phyloP scores from a whole-genome alignment of 306 rosid species.

The Begonia masoniana region DNA sequence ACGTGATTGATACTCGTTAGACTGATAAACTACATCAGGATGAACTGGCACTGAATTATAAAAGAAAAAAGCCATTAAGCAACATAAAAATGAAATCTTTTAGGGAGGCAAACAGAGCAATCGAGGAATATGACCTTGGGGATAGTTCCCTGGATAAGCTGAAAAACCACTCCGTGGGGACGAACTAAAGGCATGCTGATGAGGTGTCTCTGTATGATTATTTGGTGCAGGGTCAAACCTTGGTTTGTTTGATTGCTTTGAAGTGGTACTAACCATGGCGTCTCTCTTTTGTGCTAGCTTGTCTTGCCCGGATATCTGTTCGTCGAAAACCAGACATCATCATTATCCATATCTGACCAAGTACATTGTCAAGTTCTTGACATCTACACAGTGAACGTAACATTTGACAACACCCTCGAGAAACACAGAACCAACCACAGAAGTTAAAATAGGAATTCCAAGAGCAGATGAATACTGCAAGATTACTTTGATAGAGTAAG shows the following conservation, averaged over 20 bases:
- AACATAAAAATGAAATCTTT: background rate
- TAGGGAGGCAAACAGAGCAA: background rate
- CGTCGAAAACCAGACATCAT: conserved; percentile 10
- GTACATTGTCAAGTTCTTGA: background rate
- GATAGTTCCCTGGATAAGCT: conserved; percentile 27
- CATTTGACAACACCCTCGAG: no score
- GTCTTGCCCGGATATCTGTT: conserved; percentile 86
- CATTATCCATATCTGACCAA: conserved; percentile 6
- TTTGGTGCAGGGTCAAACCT: conserved; percentile 29
- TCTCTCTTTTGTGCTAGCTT: conserved; percentile 32
- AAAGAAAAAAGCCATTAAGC: conserved; percentile 13
- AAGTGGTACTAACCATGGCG: conserved; percentile 25
- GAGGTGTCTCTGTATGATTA: conserved; percentile 27
- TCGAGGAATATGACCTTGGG: conserved; percentile 39
- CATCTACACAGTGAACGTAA: no score
- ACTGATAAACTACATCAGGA: conserved; percentile 37
- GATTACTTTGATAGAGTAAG: background rate
- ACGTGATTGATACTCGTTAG: conserved; percentile 49
- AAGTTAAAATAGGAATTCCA: background rate
- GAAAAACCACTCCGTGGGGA: conserved; percentile 24
- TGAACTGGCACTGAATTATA: conserved; percentile 32
- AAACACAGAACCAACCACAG: background rate
- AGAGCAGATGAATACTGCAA: no score
- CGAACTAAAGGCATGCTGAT: conserved; percentile 14
- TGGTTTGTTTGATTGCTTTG: conserved; percentile 36